A percentile compares a stretch with the other conserved stretches of the same genome.
Conservation (phyloP, 768 basidiomycete genomes). For the Candolleomyces eurysporus region DNA sequence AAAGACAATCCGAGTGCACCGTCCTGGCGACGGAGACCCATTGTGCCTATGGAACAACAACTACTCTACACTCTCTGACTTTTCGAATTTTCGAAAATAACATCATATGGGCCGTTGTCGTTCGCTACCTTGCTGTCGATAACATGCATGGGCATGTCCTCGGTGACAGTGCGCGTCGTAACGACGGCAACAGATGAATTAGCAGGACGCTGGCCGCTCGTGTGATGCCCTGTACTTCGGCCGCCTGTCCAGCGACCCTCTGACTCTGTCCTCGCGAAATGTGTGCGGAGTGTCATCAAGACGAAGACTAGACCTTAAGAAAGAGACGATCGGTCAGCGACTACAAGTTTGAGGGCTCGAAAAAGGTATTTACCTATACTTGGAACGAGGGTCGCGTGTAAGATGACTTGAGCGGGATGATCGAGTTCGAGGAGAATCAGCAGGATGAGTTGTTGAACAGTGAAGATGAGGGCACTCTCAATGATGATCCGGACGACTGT, state of each 20-base stretch:
- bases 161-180: neutral
- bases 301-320: neutral
- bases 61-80: no score
- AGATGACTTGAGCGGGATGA: conserved; percentile 23
- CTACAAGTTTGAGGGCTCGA: neutral
- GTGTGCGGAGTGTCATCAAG: neutral
- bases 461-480: conserved; percentile 31
- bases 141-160: neutral
- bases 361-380: conserved; percentile 23
- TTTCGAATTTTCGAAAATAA: no score
- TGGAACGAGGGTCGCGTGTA: conserved; percentile 26
- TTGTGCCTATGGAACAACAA: no score
- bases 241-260: neutral
- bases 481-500: conserved; percentile 25
- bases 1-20: no score
- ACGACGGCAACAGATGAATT: neutral
- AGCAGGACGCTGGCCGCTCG: neutral
- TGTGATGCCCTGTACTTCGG: neutral
- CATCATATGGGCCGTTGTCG: no score
- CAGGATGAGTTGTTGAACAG: conserved; percentile 24
- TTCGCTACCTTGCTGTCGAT: neutral
- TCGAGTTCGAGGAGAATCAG: conserved; percentile 22
- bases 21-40: no score
- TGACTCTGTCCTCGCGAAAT: neutral
- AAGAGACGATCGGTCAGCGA: neutral